Evolutionary conservation across 495 filamentous ascomycete genomes (phyloP), one percentile per base, ranked within the genome.

Genomic region (Podospora appendiculata): DNA sequence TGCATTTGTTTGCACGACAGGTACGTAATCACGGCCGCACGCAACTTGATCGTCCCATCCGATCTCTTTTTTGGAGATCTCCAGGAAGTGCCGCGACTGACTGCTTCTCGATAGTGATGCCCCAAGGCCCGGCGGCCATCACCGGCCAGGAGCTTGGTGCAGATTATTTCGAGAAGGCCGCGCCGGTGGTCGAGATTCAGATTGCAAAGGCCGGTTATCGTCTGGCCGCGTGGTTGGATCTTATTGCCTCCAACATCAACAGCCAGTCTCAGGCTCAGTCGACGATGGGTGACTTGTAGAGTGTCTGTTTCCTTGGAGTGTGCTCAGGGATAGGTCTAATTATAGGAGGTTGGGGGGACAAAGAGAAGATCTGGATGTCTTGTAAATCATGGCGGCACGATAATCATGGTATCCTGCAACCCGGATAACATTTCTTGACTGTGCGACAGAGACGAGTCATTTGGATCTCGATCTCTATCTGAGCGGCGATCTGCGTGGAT

Each of bases 181-280:
- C 78, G 14, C 78, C 77, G 16, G 77, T 86, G 43, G 73, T 93
- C 40, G 81, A 92, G 70, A 54, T 81, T 55, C 81, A 88, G 66
- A 77, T 95, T 58, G 88, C 86, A 3, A 85, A 82, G 61, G 87
- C 81, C 9, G 87, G 87, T 10, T 90, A 83, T 57, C 78, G 87
- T 18, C 62, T 88, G 47, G 82, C 78, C 8, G 74, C 73, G 17
- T 85, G 75, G 81, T 59, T 85, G 51, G 80, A 85, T 56, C 58
- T 72, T 51, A 79, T 84, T 47, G 68, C 62, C n/a, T 55, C 67
- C n/a, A 56, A 44, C 25, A 51, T 63, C 9, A 44, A 54, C 16
- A 61, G 38, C 25, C 33, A 48, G 2, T 25, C 9, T 12, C 13
- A 5, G 40, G 13, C 8, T 5, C 7, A 41, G 11, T 42, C 41